These are phyloP conservation scores for Aspergillus puulaauensis DNA, from an alignment of 2,329 filamentous ascomycete genomes.

Conservation along the genomic window DNA sequence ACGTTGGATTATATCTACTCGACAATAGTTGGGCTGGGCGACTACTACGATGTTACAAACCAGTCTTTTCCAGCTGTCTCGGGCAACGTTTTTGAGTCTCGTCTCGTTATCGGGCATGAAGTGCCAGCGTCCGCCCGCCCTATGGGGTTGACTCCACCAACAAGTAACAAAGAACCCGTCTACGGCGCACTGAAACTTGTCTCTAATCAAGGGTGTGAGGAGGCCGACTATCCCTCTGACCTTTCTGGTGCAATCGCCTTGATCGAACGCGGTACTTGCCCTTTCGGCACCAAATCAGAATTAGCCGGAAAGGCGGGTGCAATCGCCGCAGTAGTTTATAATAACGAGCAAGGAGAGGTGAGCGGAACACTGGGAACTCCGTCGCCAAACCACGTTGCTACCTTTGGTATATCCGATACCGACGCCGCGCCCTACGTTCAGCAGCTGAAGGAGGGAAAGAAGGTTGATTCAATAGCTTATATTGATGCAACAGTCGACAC, in stretches of 20 bases:
- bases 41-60: constrained; percentile 36
- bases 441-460: constrained; percentile 50
- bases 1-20: constrained; percentile 64
- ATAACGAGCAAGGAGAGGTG: constrained; percentile 63
- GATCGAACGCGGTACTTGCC: constrained; percentile 66
- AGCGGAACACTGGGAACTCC: constrained; percentile 68
- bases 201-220: constrained; percentile 61
- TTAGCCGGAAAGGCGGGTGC: constrained; percentile 71
- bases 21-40: constrained; percentile 44
- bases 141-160: constrained; percentile 64
- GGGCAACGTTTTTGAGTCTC: constrained; percentile 60
- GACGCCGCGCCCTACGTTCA: constrained; percentile 59
- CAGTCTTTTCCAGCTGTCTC: constrained; percentile 63
- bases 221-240: constrained; percentile 60
- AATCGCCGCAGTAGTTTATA: constrained; percentile 70
- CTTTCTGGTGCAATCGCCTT: constrained; percentile 67
- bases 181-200: constrained; percentile 55
- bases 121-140: constrained; percentile 55
- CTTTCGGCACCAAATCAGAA: constrained; percentile 70
- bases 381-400: constrained; percentile 54
- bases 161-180: constrained; percentile 25
- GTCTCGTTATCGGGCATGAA: constrained; percentile 57
- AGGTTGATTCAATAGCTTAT: constrained; percentile 39
- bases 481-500: constrained; percentile 49
- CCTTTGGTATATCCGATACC: constrained; percentile 64